Conservation (phyloP, 1,284 basidiomycete genomes). For the Rhodotorula sp. region DNA sequence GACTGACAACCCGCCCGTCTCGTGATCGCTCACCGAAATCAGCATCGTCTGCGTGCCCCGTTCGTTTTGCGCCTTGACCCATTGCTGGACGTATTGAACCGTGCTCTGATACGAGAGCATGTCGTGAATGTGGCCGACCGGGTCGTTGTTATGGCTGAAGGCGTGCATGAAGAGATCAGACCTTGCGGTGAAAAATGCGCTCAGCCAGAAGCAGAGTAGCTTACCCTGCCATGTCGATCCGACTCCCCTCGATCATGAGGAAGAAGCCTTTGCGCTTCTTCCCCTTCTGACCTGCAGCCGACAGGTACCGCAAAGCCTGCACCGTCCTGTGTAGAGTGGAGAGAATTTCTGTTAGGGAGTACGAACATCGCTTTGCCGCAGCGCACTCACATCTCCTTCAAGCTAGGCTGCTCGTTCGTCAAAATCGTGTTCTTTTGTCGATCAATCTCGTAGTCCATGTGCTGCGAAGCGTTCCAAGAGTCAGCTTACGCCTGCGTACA, state of each 20-base stretch:
- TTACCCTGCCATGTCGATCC: constrained; percentile 47
- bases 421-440: constrained; percentile 31
- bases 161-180: neutral
- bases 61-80: constrained; percentile 46
- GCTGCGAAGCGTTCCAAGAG: constrained; percentile 2
- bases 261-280: constrained; percentile 44
- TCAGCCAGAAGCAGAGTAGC: neutral
- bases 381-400: constrained; percentile 30
- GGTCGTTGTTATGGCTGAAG: constrained; percentile 46
- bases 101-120: constrained; percentile 51
- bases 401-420: constrained; percentile 33
- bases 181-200: neutral
- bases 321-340: constrained; percentile 27
- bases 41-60: constrained; percentile 47
- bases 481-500: neutral
- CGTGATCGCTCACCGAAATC: constrained; percentile 51
- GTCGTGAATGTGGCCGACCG: constrained; percentile 47
- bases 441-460: constrained; percentile 48
- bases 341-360: neutral
- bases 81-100: constrained; percentile 46
- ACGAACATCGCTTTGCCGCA: neutral
- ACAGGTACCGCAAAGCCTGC: constrained; percentile 38
- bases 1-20: constrained; percentile 51
- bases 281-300: constrained; percentile 18
- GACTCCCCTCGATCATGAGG: constrained; percentile 48